Conservation (phyloP, 345 rosid genomes). For the Hirschfeldia incana region DNA sequence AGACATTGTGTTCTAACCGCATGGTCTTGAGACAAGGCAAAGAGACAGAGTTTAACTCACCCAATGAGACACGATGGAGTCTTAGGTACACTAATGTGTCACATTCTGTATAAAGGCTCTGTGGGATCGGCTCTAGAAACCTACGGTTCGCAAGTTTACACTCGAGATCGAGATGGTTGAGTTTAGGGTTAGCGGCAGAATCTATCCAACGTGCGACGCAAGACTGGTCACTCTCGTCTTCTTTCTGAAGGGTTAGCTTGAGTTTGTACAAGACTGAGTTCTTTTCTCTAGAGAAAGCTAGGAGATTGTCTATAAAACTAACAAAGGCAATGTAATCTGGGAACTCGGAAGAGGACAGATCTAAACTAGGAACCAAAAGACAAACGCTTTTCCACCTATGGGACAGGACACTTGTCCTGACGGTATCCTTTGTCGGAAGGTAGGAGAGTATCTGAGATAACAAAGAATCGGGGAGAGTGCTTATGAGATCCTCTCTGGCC, state of each 20-base stretch:
- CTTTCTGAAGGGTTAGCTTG: not conserved
- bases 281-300: not conserved
- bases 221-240: not conserved
- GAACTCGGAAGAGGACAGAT: conserved; percentile 2
- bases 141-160: conserved; percentile 14
- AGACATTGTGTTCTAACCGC: conserved; percentile 19
- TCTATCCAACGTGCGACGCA: conserved; percentile 5
- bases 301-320: not conserved
- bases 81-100: not conserved
- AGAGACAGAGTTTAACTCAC: conserved; percentile 3
- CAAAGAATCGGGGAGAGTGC: conserved; percentile 7
- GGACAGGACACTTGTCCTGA: conserved; percentile 19
- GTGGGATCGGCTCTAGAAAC: not conserved
- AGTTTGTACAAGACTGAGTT: conserved; percentile 13
- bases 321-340: not conserved
- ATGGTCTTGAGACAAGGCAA: conserved; percentile 21
- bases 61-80: conserved; percentile 10
- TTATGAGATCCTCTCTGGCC: not conserved
- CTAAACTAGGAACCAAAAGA: not conserved
- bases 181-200: not conserved
- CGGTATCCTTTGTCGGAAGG: conserved; percentile 3
- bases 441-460: conserved; percentile 5
- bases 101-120: conserved; percentile 1
- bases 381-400: conserved; percentile 19
- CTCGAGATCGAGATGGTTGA: conserved; percentile 21